Conservation (phyloP, 1,139 yeast species). For the Suhomyces taliae region DNA sequence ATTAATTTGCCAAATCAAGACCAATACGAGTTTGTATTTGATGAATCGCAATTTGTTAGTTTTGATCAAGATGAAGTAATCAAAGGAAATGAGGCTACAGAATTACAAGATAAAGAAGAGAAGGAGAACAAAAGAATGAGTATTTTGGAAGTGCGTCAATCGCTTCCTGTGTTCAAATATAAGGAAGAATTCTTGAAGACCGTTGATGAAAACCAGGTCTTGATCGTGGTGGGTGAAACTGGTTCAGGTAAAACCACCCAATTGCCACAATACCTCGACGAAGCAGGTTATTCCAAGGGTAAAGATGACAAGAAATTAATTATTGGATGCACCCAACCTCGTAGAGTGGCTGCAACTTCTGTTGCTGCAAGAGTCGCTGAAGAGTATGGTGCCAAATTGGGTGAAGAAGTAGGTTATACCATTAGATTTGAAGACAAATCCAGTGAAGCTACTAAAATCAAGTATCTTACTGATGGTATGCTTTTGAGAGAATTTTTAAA, state of each 20-base stretch:
- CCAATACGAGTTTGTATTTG: slow-evolving; percentile 81
- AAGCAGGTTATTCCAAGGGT: slow-evolving; percentile 70
- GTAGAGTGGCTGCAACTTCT: slow-evolving; percentile 93
- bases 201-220: slow-evolving; percentile 63
- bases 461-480: slow-evolving; percentile 96
- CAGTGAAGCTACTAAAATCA: slow-evolving; percentile 62
- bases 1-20: slow-evolving; percentile 47
- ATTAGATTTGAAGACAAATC: slow-evolving; percentile 83
- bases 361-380: slow-evolving; percentile 91
- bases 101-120: slow-evolving; percentile 23
- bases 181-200: slow-evolving; percentile 64
- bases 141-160: slow-evolving; percentile 53
- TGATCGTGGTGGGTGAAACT: slow-evolving; percentile 93
- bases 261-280: slow-evolving; percentile 83
- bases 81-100: slow-evolving; percentile 25
- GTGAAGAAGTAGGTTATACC: slow-evolving; percentile 82
- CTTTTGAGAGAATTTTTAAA: slow-evolving; percentile 76
- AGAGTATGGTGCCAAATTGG: slow-evolving; percentile 71
- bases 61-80: slow-evolving; percentile 48
- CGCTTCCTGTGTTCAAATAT: slow-evolving; percentile 76
- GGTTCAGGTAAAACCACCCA: slow-evolving; percentile 98
- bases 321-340: slow-evolving; percentile 93
- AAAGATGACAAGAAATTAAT: slow-evolving; percentile 25
- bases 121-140: slow-evolving; percentile 30
- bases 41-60: slow-evolving; percentile 69